These are phyloP conservation scores for Sphagnum contortum DNA, from an alignment of 225 moss, liverwort and hornwort species.

Conservation along the genomic window DNA sequence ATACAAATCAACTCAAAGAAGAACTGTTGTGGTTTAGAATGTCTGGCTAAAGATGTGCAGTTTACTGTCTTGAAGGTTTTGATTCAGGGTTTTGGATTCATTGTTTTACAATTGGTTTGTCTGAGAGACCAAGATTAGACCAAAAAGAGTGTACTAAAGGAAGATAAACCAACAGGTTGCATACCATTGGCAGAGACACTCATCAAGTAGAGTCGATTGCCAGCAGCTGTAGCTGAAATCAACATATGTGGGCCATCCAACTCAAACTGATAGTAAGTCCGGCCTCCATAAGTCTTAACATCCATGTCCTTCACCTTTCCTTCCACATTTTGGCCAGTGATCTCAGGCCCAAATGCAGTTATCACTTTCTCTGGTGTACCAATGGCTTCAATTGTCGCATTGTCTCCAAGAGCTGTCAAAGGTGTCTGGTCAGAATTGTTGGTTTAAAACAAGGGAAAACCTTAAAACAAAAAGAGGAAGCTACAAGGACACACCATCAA, in stretches of 20 bases:
- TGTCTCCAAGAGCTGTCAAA: slow-evolving; percentile 66
- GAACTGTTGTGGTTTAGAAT: too few species aligned
- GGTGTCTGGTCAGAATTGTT: background rate
- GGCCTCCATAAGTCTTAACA: slow-evolving; percentile 45
- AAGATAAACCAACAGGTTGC: background rate
- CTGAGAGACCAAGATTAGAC: background rate
- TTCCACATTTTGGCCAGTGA: slow-evolving; percentile 83
- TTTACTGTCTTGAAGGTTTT: too few species aligned
- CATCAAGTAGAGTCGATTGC: slow-evolving; percentile 84
- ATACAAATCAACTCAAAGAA: too few species aligned
- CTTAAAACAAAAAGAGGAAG: background rate
- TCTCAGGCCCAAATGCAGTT: slow-evolving; percentile 88
- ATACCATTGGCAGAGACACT: slow-evolving; percentile 83
- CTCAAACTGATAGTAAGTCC: slow-evolving; percentile 89
- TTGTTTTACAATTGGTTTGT: background rate
- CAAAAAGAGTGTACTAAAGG: too few species aligned
- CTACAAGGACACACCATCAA: background rate
- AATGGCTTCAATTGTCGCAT: slow-evolving; percentile 85
- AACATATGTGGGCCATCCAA: slow-evolving; percentile 80
- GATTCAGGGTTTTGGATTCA: background rate
- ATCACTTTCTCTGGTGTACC: slow-evolving; percentile 87
- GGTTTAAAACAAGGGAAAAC: background rate
- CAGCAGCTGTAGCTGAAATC: slow-evolving; percentile 82
- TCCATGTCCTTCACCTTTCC: slow-evolving; percentile 90
- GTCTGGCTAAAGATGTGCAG: too few species aligned